Conservation (phyloP, 2,329 filamentous ascomycete species). For the Fusarium temperatum region DNA sequence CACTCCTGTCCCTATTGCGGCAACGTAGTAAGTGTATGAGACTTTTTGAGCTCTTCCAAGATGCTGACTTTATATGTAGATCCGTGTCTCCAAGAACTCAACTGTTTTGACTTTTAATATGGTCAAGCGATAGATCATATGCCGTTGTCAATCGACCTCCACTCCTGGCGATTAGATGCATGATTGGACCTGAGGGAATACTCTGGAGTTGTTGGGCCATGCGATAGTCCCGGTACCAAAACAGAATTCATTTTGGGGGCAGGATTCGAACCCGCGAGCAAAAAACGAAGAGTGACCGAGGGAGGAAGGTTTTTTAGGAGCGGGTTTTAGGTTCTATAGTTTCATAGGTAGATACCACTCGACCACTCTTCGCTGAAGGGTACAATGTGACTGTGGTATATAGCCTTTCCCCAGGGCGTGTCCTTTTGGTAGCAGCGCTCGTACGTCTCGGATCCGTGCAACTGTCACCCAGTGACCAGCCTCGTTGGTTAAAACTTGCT, state of each 20-base stretch:
- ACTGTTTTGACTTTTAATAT: not conserved
- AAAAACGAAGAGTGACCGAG: constrained; percentile 11
- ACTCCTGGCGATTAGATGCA: rapidly evolving
- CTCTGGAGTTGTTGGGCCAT: not conserved
- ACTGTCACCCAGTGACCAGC: not conserved
- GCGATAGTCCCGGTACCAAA: not conserved
- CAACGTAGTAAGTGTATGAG: not conserved
- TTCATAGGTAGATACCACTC: constrained; percentile 12
- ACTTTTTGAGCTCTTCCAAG: rapidly evolving
- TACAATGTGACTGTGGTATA: not conserved
- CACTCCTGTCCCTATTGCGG: not conserved
- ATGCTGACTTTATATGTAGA: rapidly evolving
- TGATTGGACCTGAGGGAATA: rapidly evolving
- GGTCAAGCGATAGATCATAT: not conserved
- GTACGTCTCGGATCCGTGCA: not conserved
- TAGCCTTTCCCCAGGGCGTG: not conserved
- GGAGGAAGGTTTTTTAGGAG: not conserved
- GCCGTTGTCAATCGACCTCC: rapidly evolving
- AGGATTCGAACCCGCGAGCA: not conserved
- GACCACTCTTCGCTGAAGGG: constrained; percentile 12
- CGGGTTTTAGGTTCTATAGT: not conserved
- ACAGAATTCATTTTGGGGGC: rapidly evolving
- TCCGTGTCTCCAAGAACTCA: not conserved
- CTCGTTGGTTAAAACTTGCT: too few species aligned
- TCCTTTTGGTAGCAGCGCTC: not conserved